phyloP scores from a whole-genome alignment of 495 filamentous ascomycete species.

The Paragyromitra xinjiangensis region DNA sequence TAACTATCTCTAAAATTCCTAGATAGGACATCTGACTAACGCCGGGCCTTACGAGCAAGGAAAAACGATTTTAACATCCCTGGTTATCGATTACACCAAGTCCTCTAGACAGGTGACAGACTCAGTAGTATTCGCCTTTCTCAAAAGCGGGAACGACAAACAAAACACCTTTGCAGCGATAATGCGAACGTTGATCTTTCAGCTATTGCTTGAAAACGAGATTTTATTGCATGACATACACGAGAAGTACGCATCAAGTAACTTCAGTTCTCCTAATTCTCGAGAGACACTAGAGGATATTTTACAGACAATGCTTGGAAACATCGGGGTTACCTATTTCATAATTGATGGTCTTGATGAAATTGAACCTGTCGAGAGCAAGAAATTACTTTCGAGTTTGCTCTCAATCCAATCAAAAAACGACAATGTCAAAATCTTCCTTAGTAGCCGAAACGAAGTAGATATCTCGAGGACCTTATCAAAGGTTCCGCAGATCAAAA shows the following conservation, averaged over 20 bases:
- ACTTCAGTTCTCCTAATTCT: conserved; percentile 9
- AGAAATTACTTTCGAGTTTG: conserved; percentile 29
- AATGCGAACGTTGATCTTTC: conserved; percentile 58
- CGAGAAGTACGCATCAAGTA: conserved; percentile 48
- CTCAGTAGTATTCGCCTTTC: conserved; percentile 18
- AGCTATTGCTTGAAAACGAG: conserved; percentile 58
- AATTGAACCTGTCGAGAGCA: conserved; percentile 57
- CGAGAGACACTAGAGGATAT: conserved; percentile 54
- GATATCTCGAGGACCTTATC: conserved; percentile 37
- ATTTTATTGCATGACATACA: conserved; percentile 57
- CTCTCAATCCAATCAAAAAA: conserved; percentile 54
- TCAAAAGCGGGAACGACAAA: background rate
- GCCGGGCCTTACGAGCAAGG: conserved; percentile 51
- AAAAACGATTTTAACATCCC: conserved; percentile 61
- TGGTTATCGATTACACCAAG: background rate
- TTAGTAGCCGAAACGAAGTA: conserved; percentile 49
- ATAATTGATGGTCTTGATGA: conserved; percentile 64
- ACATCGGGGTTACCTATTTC: conserved; percentile 56
- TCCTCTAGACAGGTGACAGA: background rate
- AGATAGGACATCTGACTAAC: background rate
- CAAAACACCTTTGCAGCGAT: conserved; percentile 55
- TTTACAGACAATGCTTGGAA: conserved; percentile 54
- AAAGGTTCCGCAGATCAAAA: conserved; percentile 3
- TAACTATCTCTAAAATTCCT: conserved; percentile 30
- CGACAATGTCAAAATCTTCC: conserved; percentile 45